These are phyloP conservation scores for Cylindricascospora bacillispora DNA, from an alignment of 1,139 yeast species.

Conservation along the genomic window DNA sequence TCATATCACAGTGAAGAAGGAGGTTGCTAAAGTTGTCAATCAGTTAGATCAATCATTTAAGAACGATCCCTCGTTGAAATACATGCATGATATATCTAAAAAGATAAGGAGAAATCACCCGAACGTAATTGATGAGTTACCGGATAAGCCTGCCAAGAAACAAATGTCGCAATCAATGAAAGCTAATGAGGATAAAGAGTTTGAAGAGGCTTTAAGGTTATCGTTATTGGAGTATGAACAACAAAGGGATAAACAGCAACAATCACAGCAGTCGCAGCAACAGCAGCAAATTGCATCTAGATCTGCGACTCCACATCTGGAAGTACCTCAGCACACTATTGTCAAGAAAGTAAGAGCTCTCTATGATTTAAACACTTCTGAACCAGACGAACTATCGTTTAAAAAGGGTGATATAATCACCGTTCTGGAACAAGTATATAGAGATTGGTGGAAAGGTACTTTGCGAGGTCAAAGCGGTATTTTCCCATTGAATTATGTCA, in stretches of 20 bases:
- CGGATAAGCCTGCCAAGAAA: slow-evolving; percentile 51
- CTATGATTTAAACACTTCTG: slow-evolving; percentile 64
- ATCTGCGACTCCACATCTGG: slow-evolving; percentile 3
- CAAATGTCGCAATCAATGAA: slow-evolving; percentile 38
- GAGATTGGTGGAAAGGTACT: slow-evolving; percentile 96
- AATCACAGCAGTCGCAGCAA: slow-evolving; percentile 4
- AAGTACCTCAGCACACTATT: slow-evolving; percentile 7
- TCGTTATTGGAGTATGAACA: slow-evolving; percentile 52
- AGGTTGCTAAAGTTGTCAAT: slow-evolving; percentile 53
- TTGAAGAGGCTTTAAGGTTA: slow-evolving; percentile 63
- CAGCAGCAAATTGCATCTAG: slow-evolving; percentile 2
- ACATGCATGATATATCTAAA: slow-evolving; percentile 51
- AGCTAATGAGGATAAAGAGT: slow-evolving; percentile 62
- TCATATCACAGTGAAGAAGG: slow-evolving; percentile 56
- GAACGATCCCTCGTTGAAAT: slow-evolving; percentile 60
- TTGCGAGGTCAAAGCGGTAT: slow-evolving; percentile 72
- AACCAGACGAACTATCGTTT: slow-evolving; percentile 60
- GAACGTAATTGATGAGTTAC: neutral
- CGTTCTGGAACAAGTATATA: slow-evolving; percentile 75
- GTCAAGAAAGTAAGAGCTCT: slow-evolving; percentile 68
- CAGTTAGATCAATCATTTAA: slow-evolving; percentile 48
- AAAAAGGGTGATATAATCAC: slow-evolving; percentile 67
- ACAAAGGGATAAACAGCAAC: slow-evolving; percentile 5
- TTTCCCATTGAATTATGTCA: slow-evolving; percentile 89
- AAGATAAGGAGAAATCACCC: slow-evolving; percentile 34